Conservation (phyloP, 1,139 yeast species). For the Blastobotrys illinoisensis region DNA sequence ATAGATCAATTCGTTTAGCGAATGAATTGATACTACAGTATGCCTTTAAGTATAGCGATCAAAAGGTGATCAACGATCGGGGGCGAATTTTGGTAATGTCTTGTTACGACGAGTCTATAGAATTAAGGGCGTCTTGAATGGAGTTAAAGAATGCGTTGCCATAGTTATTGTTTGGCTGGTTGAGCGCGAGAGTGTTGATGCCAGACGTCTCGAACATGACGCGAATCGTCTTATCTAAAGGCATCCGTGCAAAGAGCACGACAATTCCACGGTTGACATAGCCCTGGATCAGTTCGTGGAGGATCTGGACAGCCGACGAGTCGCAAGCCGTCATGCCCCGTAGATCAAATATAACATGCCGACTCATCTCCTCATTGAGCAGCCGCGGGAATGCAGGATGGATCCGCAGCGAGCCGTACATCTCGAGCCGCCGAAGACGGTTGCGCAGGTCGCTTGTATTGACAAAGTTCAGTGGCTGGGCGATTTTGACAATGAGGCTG, state of each 20-base stretch:
- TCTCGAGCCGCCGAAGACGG: conserved; percentile 70
- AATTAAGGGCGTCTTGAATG: conserved; percentile 35
- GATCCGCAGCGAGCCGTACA: conserved; percentile 74
- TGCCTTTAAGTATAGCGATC: no score
- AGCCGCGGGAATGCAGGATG: conserved; percentile 75
- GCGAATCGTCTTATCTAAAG: conserved; percentile 38
- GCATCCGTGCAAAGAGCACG: conserved; percentile 63
- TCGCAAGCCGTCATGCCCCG: conserved; percentile 85
- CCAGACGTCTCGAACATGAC: conserved; percentile 37
- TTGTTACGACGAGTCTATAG: conserved; percentile 19
- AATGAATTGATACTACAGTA: no score
- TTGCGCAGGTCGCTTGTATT: conserved; percentile 79
- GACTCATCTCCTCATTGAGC: conserved; percentile 50
- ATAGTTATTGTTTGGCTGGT: conserved; percentile 17
- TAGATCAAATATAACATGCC: conserved; percentile 71
- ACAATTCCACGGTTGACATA: conserved; percentile 54
- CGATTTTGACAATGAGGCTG: conserved; percentile 77
- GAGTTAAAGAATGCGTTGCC: conserved; percentile 29
- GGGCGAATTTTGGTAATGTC: no score
- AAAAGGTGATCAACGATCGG: no score
- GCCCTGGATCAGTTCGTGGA: conserved; percentile 49
- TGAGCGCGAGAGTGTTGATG: conserved; percentile 27
- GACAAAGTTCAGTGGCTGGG: conserved; percentile 91
- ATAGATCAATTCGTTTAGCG: no score
- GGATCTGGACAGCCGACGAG: conserved; percentile 78